Conservation (phyloP, 257 asterid species). For the Ballota nigra region DNA sequence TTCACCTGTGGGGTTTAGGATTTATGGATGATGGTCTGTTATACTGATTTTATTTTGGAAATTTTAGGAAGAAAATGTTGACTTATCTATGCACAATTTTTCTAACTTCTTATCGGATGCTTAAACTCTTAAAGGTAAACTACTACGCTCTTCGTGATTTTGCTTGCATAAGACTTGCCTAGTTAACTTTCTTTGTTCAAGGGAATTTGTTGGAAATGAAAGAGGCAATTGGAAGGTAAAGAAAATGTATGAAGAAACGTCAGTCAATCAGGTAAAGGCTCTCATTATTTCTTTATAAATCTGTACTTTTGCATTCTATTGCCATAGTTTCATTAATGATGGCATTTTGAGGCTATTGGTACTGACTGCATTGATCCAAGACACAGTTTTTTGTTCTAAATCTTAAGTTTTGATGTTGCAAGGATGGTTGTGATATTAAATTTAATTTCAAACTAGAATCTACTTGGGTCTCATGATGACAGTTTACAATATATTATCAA, state of each 20-base stretch:
- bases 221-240: conserved; percentile 92
- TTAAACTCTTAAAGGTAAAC: neutral
- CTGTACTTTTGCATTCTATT: conserved; percentile 6
- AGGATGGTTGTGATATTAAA: neutral
- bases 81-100: neutral
- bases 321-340: neutral
- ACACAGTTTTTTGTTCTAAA: neutral
- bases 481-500: conserved; percentile 1
- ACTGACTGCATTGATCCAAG: neutral
- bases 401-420: neutral
- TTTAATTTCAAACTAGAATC: conserved; percentile 6
- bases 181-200: conserved; percentile 37
- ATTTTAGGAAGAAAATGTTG: neutral
- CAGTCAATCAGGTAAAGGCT: conserved; percentile 64
- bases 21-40: neutral
- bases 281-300: conserved; percentile 9
- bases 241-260: conserved; percentile 84
- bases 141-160: neutral
- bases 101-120: conserved; percentile 16
- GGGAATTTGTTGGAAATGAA: conserved; percentile 77
- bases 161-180: neutral
- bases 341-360: neutral
- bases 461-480: conserved; percentile 7
- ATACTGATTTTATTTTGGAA: neutral
- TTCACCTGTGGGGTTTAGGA: neutral